Evolutionary conservation across 768 basidiomycete species (phyloP).

Genomic region (Pulveroboletus ravenelii): DNA sequence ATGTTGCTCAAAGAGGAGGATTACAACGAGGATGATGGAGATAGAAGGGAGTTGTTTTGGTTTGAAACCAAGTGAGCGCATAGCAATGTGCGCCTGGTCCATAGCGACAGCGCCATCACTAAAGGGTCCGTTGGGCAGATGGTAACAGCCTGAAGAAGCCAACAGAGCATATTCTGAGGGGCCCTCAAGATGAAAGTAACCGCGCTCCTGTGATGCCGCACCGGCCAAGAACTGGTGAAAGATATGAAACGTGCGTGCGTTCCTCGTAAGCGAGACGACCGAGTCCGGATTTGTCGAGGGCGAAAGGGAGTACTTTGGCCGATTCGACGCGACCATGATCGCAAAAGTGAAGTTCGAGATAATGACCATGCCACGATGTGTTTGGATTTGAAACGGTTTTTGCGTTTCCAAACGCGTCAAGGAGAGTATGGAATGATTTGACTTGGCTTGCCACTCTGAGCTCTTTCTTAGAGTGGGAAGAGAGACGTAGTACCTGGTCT

Average conservation of each 20-base stretch:
- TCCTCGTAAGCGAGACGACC: constrained; percentile 74
- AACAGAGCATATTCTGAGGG: constrained; percentile 80
- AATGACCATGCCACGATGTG: constrained; percentile 78
- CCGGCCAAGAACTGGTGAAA: constrained; percentile 92
- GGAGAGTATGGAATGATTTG: constrained; percentile 67
- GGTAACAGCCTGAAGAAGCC: constrained; percentile 83
- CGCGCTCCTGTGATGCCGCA: constrained; percentile 75
- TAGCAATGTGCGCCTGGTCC: constrained; percentile 74
- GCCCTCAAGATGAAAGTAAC: constrained; percentile 72
- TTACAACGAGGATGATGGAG: constrained; percentile 73
- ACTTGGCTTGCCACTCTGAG: constrained; percentile 67
- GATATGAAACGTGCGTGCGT: constrained; percentile 81
- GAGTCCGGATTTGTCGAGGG: constrained; percentile 85
- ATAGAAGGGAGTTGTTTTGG: constrained; percentile 80
- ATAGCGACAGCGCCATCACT: constrained; percentile 83
- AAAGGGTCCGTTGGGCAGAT: constrained; percentile 81
- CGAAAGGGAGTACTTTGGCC: constrained; percentile 77
- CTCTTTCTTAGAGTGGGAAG: constrained; percentile 77
- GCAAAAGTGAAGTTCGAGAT: constrained; percentile 82
- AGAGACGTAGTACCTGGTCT: constrained; percentile 78
- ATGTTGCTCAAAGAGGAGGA: constrained; percentile 79
- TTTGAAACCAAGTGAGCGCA: constrained; percentile 87
- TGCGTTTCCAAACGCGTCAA: constrained; percentile 88
- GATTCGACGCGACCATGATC: constrained; percentile 70
- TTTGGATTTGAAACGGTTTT: constrained; percentile 85